Conservation (phyloP, 2,329 filamentous ascomycete species). For the Chaetomium sp. region DNA sequence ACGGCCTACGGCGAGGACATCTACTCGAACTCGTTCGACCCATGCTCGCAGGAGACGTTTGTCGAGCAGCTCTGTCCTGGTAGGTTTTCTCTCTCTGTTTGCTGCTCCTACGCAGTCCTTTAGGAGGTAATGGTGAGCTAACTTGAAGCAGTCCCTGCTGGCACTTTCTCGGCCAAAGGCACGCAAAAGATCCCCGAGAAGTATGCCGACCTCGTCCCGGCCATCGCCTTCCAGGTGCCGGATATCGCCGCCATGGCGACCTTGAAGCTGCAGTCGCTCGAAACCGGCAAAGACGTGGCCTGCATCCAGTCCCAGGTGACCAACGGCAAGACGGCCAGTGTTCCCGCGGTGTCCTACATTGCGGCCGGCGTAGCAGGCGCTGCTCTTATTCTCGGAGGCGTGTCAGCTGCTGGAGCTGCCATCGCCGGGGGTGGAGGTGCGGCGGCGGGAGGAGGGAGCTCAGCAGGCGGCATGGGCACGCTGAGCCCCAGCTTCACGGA, state of each 20-base stretch:
- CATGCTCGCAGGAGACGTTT: constrained; percentile 62
- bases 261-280: constrained; percentile 61
- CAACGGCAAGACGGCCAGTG: constrained; percentile 77
- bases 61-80: constrained; percentile 75
- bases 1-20: constrained; percentile 78
- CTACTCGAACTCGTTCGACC: constrained; percentile 75
- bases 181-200: constrained; percentile 62
- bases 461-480: constrained; percentile 49
- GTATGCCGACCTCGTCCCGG: constrained; percentile 70
- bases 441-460: constrained; percentile 39
- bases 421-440: constrained; percentile 45
- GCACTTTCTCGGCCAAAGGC: constrained; percentile 67
- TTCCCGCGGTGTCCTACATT: constrained; percentile 73
- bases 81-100: constrained; percentile 29
- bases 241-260: constrained; percentile 84
- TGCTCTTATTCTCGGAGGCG: constrained; percentile 66
- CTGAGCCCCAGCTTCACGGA: constrained; percentile 80
- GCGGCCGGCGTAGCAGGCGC: constrained; percentile 81
- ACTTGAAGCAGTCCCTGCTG: constrained; percentile 56
- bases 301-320: constrained; percentile 76
- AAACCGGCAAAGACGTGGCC: constrained; percentile 58
- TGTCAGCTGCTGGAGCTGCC: constrained; percentile 60
- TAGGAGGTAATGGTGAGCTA: background rate
- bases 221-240: constrained; percentile 83
- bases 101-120: constrained; percentile 23